These are phyloP conservation scores for Daucus carota DNA, from an alignment of 129 eudicot species.

Conservation along the genomic window DH1_v3.0 NC_030384.2:34272501-34273000, in stretches of 20 bases:
- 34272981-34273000: conserved; percentile 17
- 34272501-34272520: conserved; percentile 60
- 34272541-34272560: conserved; percentile 3
- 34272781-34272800: conserved; percentile 30
- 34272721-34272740: conserved; percentile 49
- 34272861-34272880: conserved; percentile 12
- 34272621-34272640: neutral
- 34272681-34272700: conserved; percentile 54
- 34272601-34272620: neutral
- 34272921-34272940: neutral
- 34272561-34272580: neutral
- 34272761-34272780: conserved; percentile 37
- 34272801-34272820: conserved; percentile 26
- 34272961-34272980: neutral
- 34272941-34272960: neutral
- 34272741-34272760: conserved; percentile 55
- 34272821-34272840: conserved; percentile 18
- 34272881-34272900: conserved; percentile 1
- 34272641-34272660: conserved; percentile 38
- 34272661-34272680: conserved; percentile 78
- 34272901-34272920: conserved; percentile 15
- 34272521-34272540: conserved; percentile 86
- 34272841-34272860: conserved; percentile 21
- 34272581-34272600: neutral
- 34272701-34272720: conserved; percentile 60